phyloP scores from a whole-genome alignment of 805 yeast species.

The Lipomyces kockii region DNA sequence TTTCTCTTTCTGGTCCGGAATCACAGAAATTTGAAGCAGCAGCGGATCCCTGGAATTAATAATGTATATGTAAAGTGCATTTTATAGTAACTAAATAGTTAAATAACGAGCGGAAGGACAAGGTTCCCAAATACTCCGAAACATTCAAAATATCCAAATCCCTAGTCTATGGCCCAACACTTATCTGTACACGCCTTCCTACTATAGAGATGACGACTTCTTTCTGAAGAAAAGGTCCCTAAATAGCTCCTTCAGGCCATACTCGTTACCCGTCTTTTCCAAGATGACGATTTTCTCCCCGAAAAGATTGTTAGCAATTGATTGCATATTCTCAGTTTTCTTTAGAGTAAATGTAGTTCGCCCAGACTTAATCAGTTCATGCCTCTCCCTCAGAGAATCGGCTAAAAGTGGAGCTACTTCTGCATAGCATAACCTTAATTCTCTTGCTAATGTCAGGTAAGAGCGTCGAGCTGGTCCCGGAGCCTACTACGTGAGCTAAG shows the following conservation, averaged over 20 bases:
- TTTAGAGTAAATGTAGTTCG: conserved; percentile 7
- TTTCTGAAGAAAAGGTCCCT: conserved; percentile 29
- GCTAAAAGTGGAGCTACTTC: conserved; percentile 29
- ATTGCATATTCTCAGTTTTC: not conserved
- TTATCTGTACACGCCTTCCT: not conserved
- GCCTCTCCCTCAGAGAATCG: conserved; percentile 30
- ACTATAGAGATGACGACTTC: not conserved
- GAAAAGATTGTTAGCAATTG: conserved; percentile 19
- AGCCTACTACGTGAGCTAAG: conserved; percentile 12
- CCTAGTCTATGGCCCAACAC: not conserved
- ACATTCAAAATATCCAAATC: not conserved
- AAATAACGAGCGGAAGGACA: not conserved
- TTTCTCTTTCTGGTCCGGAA: not conserved
- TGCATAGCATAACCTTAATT: conserved; percentile 30
- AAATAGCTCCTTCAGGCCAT: conserved; percentile 35
- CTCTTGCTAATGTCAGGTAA: conserved; percentile 25
- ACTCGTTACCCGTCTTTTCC: conserved; percentile 36
- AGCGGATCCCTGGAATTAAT: not conserved
- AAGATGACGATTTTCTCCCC: conserved; percentile 31
- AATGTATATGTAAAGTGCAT: not conserved
- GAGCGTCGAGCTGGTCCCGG: conserved; percentile 34
- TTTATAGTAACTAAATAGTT: not conserved
- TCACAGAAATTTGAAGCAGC: not conserved
- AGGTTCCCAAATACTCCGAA: not conserved
- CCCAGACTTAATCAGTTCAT: conserved; percentile 17